phyloP scores from a whole-genome alignment of 179 eudicot species.

The Camellia oleifera region DNA sequence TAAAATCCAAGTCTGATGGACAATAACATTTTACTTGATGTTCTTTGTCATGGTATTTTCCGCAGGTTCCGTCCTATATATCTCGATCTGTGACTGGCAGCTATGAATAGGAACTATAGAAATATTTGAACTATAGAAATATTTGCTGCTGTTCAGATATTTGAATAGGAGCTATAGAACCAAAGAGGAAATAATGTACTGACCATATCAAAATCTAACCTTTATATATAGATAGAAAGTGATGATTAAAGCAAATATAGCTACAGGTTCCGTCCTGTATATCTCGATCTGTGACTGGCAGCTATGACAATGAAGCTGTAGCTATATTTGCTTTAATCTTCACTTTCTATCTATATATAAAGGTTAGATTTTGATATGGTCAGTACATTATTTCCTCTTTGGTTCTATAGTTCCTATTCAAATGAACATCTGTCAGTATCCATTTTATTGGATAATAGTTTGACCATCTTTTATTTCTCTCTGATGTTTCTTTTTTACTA shows the following conservation, averaged over 20 bases:
- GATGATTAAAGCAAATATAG: slow-evolving; percentile 94
- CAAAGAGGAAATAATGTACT: neutral
- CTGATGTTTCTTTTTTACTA: neutral
- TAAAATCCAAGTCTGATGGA: too few relatives aligned
- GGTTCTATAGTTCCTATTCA: slow-evolving; percentile 6
- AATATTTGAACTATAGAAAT: neutral
- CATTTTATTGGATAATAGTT: neutral
- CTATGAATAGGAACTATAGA: slow-evolving; percentile 48
- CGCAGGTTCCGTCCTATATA: slow-evolving; percentile 97
- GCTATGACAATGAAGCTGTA: slow-evolving; percentile 91
- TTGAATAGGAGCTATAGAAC: slow-evolving; percentile 8
- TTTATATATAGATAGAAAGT: slow-evolving; percentile 91
- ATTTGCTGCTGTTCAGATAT: neutral
- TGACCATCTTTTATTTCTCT: neutral
- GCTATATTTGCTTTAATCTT: slow-evolving; percentile 97
- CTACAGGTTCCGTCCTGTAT: slow-evolving; percentile 99
- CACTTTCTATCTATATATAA: slow-evolving; percentile 88
- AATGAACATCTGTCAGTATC: neutral
- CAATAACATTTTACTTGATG: neutral
- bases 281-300: slow-evolving; percentile 88
- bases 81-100: slow-evolving; percentile 92
- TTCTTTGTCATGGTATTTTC: slow-evolving; percentile 8
- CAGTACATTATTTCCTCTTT: neutral
- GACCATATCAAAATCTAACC: slow-evolving; percentile 31
- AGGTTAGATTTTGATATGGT: slow-evolving; percentile 37